Evolutionary conservation across 768 basidiomycete species (phyloP).

Genomic region (Lactifluus subvellereus): DNA sequence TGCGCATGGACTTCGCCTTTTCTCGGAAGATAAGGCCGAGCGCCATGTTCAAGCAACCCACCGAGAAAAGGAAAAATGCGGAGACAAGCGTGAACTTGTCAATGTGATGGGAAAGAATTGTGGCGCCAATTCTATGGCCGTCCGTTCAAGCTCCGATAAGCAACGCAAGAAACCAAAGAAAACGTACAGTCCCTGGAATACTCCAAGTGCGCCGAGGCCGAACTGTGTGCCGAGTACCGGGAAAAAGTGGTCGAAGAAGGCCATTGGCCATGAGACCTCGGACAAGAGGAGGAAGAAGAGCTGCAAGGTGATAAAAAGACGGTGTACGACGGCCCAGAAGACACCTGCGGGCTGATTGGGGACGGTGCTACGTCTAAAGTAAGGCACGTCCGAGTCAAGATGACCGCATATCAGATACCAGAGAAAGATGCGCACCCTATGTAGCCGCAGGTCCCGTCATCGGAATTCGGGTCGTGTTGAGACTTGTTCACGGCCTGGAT

Average conservation of each 20-base stretch:
- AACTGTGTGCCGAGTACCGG: constrained; percentile 81
- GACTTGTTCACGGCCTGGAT: constrained; percentile 67
- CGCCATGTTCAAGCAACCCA: constrained; percentile 79
- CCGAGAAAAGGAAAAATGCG: constrained; percentile 77
- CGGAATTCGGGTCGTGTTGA: constrained; percentile 34
- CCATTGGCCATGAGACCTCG: constrained; percentile 73
- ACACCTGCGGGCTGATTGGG: constrained; percentile 87
- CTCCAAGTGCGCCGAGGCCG: constrained; percentile 80
- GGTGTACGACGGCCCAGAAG: constrained; percentile 88
- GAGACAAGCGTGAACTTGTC: constrained; percentile 78
- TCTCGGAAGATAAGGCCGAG: constrained; percentile 77
- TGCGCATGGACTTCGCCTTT: constrained; percentile 56
- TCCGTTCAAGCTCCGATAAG: constrained; percentile 9
- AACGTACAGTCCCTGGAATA: constrained; percentile 79
- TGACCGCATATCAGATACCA: background rate
- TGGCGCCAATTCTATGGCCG: constrained; percentile 52
- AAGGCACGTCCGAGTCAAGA: constrained; percentile 1
- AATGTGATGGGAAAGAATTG: constrained; percentile 69
- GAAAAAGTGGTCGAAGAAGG: constrained; percentile 79
- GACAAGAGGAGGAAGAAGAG: constrained; percentile 74
- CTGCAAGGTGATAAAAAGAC: constrained; percentile 83
- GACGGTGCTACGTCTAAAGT: constrained; percentile 64
- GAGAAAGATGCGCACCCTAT: constrained; percentile 13
- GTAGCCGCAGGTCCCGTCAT: constrained; percentile 36
- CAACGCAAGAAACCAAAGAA: constrained; percentile 6